phyloP scores from a whole-genome alignment of 2,329 filamentous ascomycete genomes.

The Venturiaceae sp. region DNA sequence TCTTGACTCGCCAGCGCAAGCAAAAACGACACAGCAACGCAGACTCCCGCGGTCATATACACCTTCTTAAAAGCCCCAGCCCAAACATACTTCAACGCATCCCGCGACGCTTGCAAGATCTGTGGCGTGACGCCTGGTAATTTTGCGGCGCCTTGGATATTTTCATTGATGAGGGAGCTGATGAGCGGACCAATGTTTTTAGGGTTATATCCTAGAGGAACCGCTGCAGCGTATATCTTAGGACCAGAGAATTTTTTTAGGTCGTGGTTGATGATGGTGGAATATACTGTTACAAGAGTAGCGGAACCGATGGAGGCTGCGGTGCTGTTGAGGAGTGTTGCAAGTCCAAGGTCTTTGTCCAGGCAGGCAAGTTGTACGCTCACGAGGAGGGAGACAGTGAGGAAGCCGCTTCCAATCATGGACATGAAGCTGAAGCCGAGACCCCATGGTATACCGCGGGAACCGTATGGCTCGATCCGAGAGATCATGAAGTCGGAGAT shows the following conservation, averaged over 20 bases:
- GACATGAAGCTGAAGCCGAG: neutral
- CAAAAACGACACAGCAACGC: conserved; percentile 5
- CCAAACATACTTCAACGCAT: conserved; percentile 4
- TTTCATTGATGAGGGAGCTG: neutral
- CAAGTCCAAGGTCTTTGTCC: conserved; percentile 7
- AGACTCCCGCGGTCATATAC: conserved; percentile 1
- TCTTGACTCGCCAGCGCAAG: neutral
- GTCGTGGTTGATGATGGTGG: conserved; percentile 3
- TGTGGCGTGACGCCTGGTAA: conserved; percentile 5
- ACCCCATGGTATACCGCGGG: neutral
- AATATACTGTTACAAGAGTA: conserved; percentile 5
- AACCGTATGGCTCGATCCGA: neutral
- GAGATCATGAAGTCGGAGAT: neutral
- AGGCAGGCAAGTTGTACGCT: conserved; percentile 7
- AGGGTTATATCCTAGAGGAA: neutral
- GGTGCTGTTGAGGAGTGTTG: conserved; percentile 4
- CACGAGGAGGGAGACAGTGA: conserved; percentile 1
- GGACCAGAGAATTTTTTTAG: neutral
- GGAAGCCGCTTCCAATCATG: conserved; percentile 3
- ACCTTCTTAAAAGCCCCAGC: conserved; percentile 6
- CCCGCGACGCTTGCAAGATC: conserved; percentile 1
- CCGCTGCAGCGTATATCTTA: neutral
- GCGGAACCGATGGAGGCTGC: neutral
- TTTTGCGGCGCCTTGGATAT: neutral
- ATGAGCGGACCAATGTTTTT: neutral